Base-by-base conservation (phyloP, 2,329 filamentous ascomycete genomes). In the Elsinoe batatas region DNA sequence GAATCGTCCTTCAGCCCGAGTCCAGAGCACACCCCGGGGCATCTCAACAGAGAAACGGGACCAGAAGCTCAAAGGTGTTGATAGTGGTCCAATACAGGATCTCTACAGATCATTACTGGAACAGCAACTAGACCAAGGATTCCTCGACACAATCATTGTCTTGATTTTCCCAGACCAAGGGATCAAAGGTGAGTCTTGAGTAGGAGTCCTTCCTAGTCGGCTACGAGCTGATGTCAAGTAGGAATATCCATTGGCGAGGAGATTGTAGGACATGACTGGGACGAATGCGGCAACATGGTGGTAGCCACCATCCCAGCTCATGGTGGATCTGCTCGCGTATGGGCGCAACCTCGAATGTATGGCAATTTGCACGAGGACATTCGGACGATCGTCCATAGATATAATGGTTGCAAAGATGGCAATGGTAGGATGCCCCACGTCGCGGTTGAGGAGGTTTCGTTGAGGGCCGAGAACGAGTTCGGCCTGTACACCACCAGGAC, bases 381-480 rank as follows among this genome's bases (percentile, higher is more conserved):
- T 12, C 22, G n/a, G 22, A 33, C 22, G 13, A 26, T 33, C 10
- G 5, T 35, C 10, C 22, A 26, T 15, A 35, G 17, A n/a, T 35
- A 17, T 17, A 35, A 17, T 11, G 20, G 18, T 12, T 22, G 40
- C 18, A 44, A 8, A 22, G 40, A 15, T 26, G 20, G 30, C 15
- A 18, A 18, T 10, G 5, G 56, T 20, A n/a, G 58, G 58, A 32
- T 13, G 22, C 60, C 69, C 3, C 58, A 64, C 7, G 69, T 74
- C 8, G 60, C 63, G 38, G 60, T 70, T 57, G 68, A 69, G 40
- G 69, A 73, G 20, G 63, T 74, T 11, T 68, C 68, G 46, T 66
- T 76, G 51, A 67, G 74, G 7, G 66, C 66, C 15, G 71, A 74
- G 58, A 75, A 67, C 40, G 67, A 69, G 12, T 71, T 73, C 64